These are phyloP conservation scores for Friedmanniomyces simplex DNA, from an alignment of 495 filamentous ascomycete species.

Conservation along the genomic window DNA sequence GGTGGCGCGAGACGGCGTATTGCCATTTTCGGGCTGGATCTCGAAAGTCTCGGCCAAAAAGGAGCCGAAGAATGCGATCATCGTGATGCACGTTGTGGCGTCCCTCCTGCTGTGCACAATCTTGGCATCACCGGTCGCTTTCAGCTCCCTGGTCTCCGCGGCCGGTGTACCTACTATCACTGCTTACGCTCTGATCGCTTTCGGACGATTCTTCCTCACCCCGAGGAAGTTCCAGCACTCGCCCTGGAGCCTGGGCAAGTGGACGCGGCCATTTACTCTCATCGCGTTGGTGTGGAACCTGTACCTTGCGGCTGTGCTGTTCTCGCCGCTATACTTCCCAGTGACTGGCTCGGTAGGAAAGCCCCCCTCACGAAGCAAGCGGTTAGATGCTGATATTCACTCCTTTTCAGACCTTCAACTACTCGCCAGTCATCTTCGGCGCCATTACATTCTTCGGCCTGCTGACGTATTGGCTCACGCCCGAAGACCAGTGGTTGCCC, in stretches of 20 bases:
- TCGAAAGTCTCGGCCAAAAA: slow-evolving; percentile 38
- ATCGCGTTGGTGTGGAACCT: slow-evolving; percentile 26
- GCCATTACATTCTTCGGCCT: slow-evolving; percentile 25
- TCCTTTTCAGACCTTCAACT: slow-evolving; percentile 20
- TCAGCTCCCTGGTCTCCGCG: slow-evolving; percentile 41
- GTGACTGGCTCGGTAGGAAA: neutral
- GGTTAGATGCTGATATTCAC: neutral
- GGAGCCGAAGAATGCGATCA: slow-evolving; percentile 45
- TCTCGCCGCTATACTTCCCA: slow-evolving; percentile 26
- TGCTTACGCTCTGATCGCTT: slow-evolving; percentile 45
- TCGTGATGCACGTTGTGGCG: slow-evolving; percentile 43
- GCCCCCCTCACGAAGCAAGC: neutral
- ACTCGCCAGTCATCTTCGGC: slow-evolving; percentile 26
- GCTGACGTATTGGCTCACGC: slow-evolving; percentile 21
- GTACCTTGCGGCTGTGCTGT: slow-evolving; percentile 24
- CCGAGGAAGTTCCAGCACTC: slow-evolving; percentile 27
- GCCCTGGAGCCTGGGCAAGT: slow-evolving; percentile 21
- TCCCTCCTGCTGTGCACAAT: slow-evolving; percentile 44
- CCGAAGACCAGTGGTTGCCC: slow-evolving; percentile 25
- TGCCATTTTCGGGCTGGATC: slow-evolving; percentile 47
- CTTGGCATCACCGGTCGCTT: slow-evolving; percentile 43
- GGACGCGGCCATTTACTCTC: slow-evolving; percentile 22
- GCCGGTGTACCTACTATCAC: slow-evolving; percentile 40
- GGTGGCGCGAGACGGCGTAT: slow-evolving; percentile 45
- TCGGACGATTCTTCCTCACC: slow-evolving; percentile 41